Conservation (phyloP, 768 basidiomycete genomes). For the Mycena olivaceomarginata region DNA sequence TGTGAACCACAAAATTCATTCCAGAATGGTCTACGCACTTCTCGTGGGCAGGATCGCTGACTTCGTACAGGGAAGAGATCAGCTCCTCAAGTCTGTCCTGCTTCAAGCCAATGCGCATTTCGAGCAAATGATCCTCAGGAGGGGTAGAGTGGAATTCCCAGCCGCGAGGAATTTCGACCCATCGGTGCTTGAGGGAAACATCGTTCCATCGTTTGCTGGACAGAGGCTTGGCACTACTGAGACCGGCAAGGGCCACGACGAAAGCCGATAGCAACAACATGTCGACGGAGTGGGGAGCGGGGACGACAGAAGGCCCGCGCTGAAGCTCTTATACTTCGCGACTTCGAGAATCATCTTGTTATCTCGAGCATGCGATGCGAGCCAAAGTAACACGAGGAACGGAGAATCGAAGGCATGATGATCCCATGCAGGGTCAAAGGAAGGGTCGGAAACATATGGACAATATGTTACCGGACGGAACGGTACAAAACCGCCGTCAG, state of each 20-base stretch:
- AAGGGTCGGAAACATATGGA: slow-evolving; percentile 28
- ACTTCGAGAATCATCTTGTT: slow-evolving; percentile 28
- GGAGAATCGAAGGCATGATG: slow-evolving; percentile 29
- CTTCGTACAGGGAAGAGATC: slow-evolving; percentile 71
- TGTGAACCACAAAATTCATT: slow-evolving; percentile 3
- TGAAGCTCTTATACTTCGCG: slow-evolving; percentile 12
- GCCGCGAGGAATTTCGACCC: slow-evolving; percentile 64
- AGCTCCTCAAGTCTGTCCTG: slow-evolving; percentile 70
- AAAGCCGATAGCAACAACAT: slow-evolving; percentile 53
- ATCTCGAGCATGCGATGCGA: slow-evolving; percentile 37
- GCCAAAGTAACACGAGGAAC: slow-evolving; percentile 29
- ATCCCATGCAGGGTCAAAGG: slow-evolving; percentile 29
- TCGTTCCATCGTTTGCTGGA: slow-evolving; percentile 58
- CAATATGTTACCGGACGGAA: neutral
- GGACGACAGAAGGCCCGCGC: neutral
- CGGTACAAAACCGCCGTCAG: neutral
- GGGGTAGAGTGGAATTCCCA: slow-evolving; percentile 71
- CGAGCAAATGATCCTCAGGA: slow-evolving; percentile 65
- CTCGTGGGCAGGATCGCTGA: slow-evolving; percentile 72
- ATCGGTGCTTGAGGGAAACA: slow-evolving; percentile 47
- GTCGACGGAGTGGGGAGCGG: slow-evolving; percentile 20
- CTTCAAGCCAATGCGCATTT: slow-evolving; percentile 75
- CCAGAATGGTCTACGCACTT: slow-evolving; percentile 53
- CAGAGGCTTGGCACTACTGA: slow-evolving; percentile 56
- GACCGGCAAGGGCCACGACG: slow-evolving; percentile 48